Evolutionary conservation across 2,329 filamentous ascomycete species (phyloP).

Genomic region (Malbranchea zuffiana): DNA sequence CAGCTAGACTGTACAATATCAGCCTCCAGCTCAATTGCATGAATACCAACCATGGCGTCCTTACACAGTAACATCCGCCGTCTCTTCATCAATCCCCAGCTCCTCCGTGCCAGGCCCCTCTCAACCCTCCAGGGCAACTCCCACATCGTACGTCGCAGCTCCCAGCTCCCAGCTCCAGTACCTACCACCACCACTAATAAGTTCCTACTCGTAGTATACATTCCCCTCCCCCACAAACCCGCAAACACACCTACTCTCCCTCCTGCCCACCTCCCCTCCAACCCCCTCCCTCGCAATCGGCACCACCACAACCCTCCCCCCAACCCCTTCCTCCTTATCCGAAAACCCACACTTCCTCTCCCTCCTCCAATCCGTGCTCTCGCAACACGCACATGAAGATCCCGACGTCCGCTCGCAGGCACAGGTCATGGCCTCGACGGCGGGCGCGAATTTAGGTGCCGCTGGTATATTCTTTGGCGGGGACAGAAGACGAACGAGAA

Average conservation of each 20-base stretch:
- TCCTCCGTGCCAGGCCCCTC: not conserved
- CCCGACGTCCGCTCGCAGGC: constrained; percentile 49
- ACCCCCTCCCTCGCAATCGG: constrained; percentile 46
- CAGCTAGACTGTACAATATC: constrained; percentile 7
- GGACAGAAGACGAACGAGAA: constrained; percentile 21
- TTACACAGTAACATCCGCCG: not conserved
- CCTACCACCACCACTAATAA: constrained; percentile 1
- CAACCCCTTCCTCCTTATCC: constrained; percentile 44
- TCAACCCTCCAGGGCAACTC: constrained; percentile 12
- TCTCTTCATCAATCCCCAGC: not conserved
- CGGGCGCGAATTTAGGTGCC: constrained; percentile 44
- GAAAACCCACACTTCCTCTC: constrained; percentile 47
- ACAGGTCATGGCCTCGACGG: constrained; percentile 48
- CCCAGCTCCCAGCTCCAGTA: not conserved
- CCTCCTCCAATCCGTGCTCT: constrained; percentile 47
- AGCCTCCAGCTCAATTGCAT: constrained; percentile 4
- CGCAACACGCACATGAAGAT: constrained; percentile 44
- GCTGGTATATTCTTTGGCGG: constrained; percentile 40
- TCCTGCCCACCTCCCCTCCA: constrained; percentile 45
- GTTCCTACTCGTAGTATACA: constrained; percentile 15
- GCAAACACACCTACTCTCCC: constrained; percentile 41
- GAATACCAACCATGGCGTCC: not conserved
- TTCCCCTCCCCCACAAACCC: constrained; percentile 30
- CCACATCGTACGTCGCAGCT: constrained; percentile 9
- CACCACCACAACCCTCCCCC: constrained; percentile 43